phyloP scores from a whole-genome alignment of 306 rosid genomes.

The Casuarina cunninghamiana region DNA sequence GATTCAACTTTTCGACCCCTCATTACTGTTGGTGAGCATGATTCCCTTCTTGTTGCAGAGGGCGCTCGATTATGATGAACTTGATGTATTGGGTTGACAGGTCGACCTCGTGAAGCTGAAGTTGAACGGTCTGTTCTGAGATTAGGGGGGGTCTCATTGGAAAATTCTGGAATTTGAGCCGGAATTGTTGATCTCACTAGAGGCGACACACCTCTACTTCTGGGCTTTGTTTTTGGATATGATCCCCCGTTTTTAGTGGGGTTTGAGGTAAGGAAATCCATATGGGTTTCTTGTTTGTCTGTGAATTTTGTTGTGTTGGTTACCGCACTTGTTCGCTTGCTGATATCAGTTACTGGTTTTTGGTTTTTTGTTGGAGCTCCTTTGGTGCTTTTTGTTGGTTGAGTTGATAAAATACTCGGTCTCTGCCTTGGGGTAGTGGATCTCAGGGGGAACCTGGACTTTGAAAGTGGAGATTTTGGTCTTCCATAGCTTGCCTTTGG shows the following conservation, averaged over 20 bases:
- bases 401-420: constrained; percentile 21
- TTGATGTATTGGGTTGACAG: constrained; percentile 23
- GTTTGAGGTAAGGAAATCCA: constrained; percentile 34
- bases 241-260: constrained; percentile 34
- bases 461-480: constrained; percentile 31
- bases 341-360: constrained; percentile 9
- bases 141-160: constrained; percentile 58
- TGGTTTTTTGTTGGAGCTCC: constrained; percentile 16
- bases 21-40: constrained; percentile 58
- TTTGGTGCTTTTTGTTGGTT: constrained; percentile 25
- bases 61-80: constrained; percentile 25
- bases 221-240: constrained; percentile 33
- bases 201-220: constrained; percentile 53
- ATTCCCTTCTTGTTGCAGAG: constrained; percentile 39
- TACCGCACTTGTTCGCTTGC: constrained; percentile 14
- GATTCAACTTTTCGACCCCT: constrained; percentile 43
- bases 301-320: constrained; percentile 19
- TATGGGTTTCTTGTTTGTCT: constrained; percentile 29
- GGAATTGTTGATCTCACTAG: constrained; percentile 42
- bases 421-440: constrained; percentile 49
- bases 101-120: constrained; percentile 55
- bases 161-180: constrained; percentile 37
- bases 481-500: constrained; percentile 32
- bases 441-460: constrained; percentile 36
- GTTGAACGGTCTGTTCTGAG: constrained; percentile 46